These are phyloP conservation scores for Paraurostyla sp. DNA, from an alignment of 73 alveolate genomes.

Conservation along the genomic window DNA sequence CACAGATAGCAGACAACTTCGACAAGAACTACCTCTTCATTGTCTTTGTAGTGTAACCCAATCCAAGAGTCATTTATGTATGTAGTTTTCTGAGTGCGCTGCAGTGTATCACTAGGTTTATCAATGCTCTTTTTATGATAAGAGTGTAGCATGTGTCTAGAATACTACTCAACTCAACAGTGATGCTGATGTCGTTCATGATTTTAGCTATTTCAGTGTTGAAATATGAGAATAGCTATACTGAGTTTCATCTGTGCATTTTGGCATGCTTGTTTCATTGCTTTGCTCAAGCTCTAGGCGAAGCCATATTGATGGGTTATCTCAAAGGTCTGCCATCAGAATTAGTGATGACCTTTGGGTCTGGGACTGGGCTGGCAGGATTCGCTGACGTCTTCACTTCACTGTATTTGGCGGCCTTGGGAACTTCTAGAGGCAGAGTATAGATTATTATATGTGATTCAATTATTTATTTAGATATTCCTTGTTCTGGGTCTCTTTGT, in stretches of 20 bases:
- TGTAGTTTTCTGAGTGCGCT: slow-evolving; percentile 49
- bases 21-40: slow-evolving; percentile 44
- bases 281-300: slow-evolving; percentile 68
- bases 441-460: background rate
- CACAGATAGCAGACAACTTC: background rate
- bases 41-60: slow-evolving; percentile 21
- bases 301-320: slow-evolving; percentile 64
- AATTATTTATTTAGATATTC: background rate
- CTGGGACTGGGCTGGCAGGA: slow-evolving; percentile 93
- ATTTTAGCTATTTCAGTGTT: slow-evolving; percentile 16
- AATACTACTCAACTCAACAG: slow-evolving; percentile 16
- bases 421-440: slow-evolving; percentile 7
- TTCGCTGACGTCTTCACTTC: slow-evolving; percentile 42
- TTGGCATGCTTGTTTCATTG: slow-evolving; percentile 70
- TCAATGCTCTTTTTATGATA: slow-evolving; percentile 28
- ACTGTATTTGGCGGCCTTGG: slow-evolving; percentile 18
- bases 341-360: slow-evolving; percentile 64
- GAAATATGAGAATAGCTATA: background rate
- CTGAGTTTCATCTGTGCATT: background rate
- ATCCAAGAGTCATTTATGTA: background rate
- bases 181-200: slow-evolving; percentile 41
- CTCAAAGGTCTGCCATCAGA: slow-evolving; percentile 74
- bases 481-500: slow-evolving; percentile 36
- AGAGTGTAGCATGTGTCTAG: slow-evolving; percentile 27
- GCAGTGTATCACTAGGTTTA: slow-evolving; percentile 21